Evolutionary conservation across 768 basidiomycete genomes (phyloP).

Genomic region (Mycena pura): DNA sequence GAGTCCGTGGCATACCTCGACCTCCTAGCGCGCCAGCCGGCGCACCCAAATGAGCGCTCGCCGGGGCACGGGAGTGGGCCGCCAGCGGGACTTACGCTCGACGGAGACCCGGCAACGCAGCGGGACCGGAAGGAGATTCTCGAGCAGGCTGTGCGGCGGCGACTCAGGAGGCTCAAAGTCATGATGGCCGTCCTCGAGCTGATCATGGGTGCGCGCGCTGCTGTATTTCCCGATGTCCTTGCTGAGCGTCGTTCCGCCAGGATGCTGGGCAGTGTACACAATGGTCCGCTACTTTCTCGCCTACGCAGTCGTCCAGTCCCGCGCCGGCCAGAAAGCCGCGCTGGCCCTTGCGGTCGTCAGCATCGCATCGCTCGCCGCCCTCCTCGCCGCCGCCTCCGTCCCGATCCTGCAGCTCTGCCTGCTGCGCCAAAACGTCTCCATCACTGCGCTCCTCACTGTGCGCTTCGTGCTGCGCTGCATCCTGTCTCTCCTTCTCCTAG

Average conservation of each 20-base stretch:
- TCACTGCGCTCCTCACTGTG: conserved; percentile 37
- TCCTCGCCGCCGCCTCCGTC: conserved; percentile 44
- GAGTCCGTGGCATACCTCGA: conserved; percentile 41
- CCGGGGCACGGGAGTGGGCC: conserved; percentile 31
- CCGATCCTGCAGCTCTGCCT: conserved; percentile 48
- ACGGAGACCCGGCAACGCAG: conserved; percentile 32
- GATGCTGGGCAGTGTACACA: conserved; percentile 66
- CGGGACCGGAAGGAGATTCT: conserved; percentile 38
- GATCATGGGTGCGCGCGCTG: conserved; percentile 45
- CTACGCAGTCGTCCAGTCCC: conserved; percentile 50
- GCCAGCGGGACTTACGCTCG: conserved; percentile 35
- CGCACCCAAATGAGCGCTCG: conserved; percentile 34
- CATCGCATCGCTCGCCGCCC: conserved; percentile 47
- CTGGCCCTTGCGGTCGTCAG: conserved; percentile 58
- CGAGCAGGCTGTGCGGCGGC: conserved; percentile 32
- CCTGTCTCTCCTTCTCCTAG: conserved; percentile 55
- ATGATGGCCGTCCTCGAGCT: conserved; percentile 39
- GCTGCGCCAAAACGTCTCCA: conserved; percentile 38
- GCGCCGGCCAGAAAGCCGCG: conserved; percentile 48
- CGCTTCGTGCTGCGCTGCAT: conserved; percentile 45
- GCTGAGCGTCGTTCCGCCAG: conserved; percentile 40
- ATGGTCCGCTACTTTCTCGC: conserved; percentile 71
- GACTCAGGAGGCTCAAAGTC: conserved; percentile 37
- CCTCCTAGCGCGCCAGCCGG: conserved; percentile 40
- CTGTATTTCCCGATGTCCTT: neutral